phyloP scores from a whole-genome alignment of 2,329 filamentous ascomycete genomes.

The Fusarium agapanthi region DNA sequence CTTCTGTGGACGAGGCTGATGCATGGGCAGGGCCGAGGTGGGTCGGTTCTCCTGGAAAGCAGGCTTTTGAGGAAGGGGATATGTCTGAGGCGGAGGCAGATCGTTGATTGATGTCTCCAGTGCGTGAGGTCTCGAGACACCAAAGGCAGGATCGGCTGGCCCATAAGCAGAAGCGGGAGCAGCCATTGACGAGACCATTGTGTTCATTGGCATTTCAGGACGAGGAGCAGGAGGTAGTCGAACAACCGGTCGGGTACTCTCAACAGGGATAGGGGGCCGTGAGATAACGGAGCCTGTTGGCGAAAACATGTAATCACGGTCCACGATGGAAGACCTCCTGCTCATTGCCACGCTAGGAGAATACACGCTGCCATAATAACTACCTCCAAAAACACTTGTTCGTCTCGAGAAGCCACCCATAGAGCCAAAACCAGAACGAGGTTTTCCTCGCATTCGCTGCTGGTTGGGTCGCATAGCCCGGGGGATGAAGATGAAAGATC shows the following conservation, averaged over 20 bases:
- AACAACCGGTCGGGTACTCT: conserved; percentile 76
- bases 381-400: conserved; percentile 81
- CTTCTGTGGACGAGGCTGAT: conserved; percentile 95
- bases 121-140: conserved; percentile 19
- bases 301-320: conserved; percentile 79
- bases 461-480: conserved; percentile 92
- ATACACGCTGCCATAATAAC: conserved; percentile 79
- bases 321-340: conserved; percentile 79
- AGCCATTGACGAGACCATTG: conserved; percentile 21
- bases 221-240: conserved; percentile 75
- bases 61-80: conserved; percentile 67
- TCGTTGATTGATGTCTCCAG: conserved; percentile 57
- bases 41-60: conserved; percentile 64
- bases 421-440: conserved; percentile 75
- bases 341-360: conserved; percentile 89
- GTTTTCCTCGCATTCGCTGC: conserved; percentile 76
- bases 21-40: conserved; percentile 72
- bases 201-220: conserved; percentile 39
- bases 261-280: conserved; percentile 68
- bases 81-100: conserved; percentile 64
- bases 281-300: conserved; percentile 82
- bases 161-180: conserved; percentile 3
- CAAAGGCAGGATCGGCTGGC: conserved; percentile 26
- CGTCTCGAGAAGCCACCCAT: conserved; percentile 76
- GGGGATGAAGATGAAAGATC: conserved; percentile 98